Evolutionary conservation across 495 filamentous ascomycete species (phyloP).

Genomic region (Penicillium antarcticum): DNA sequence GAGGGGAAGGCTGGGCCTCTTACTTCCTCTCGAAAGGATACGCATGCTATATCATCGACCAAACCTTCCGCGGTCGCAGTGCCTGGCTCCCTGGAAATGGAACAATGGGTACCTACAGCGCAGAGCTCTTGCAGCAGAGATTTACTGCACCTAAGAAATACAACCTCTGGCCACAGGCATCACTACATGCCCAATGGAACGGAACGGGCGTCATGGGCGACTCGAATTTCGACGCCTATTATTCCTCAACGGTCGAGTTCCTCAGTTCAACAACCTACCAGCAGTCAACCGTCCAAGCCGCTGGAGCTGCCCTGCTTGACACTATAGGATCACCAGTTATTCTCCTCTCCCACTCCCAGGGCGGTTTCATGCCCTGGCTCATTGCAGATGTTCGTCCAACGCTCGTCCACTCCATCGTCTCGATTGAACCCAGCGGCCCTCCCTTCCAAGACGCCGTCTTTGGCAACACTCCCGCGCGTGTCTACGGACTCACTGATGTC

Average conservation of each 20-base stretch:
- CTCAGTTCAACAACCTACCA: constrained; percentile 31
- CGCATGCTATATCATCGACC: constrained; percentile 44
- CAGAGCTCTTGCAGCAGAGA: constrained; percentile 31
- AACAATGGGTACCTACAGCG: constrained; percentile 24
- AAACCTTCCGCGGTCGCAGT: constrained; percentile 41
- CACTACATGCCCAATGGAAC: constrained; percentile 49
- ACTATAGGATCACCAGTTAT: constrained; percentile 42
- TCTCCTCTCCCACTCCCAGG: constrained; percentile 52
- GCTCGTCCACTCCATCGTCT: constrained; percentile 45
- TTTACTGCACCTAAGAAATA: constrained; percentile 38
- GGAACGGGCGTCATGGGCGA: constrained; percentile 43
- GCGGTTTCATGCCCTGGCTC: constrained; percentile 48
- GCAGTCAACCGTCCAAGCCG: constrained; percentile 40
- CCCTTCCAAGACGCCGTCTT: constrained; percentile 41
- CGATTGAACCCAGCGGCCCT: constrained; percentile 53
- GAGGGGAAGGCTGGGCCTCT: constrained; percentile 43
- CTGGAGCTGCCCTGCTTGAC: constrained; percentile 45
- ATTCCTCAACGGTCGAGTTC: constrained; percentile 41
- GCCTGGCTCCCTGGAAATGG: constrained; percentile 29
- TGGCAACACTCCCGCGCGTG: constrained; percentile 18
- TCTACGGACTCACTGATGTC: constrained; percentile 47
- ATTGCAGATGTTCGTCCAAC: constrained; percentile 43
- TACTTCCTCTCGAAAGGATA: constrained; percentile 45
- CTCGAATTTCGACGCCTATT: constrained; percentile 43
- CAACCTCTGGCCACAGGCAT: constrained; percentile 41